Evolutionary conservation across 2,329 filamentous ascomycete genomes (phyloP).

Genomic region (Monascus ruber): DNA sequence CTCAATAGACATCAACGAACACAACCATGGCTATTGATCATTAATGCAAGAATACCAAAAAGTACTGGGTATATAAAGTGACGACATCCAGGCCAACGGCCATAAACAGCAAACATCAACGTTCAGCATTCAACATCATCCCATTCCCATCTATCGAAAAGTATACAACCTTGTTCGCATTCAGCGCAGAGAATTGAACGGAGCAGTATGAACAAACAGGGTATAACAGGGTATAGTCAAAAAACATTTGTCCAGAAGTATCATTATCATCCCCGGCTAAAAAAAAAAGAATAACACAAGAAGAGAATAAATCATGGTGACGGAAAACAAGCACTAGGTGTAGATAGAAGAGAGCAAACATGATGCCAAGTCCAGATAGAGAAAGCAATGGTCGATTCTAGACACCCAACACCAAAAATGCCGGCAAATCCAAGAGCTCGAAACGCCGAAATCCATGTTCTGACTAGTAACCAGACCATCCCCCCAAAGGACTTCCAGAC

Average conservation of each 20-base stretch:
- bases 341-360: background rate
- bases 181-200: constrained; percentile 5
- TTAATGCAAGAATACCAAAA: too few species aligned
- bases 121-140: too few species aligned
- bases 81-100: too few species aligned
- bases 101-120: too few species aligned
- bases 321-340: background rate
- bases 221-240: constrained; percentile 28
- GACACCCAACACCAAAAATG: constrained; percentile 1
- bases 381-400: too few species aligned
- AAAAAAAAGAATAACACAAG: constrained; percentile 4
- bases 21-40: too few species aligned
- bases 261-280: constrained; percentile 1
- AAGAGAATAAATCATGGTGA: constrained; percentile 1
- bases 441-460: constrained; percentile 14
- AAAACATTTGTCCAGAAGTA: constrained; percentile 14
- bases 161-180: too few species aligned
- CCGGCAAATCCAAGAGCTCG: constrained; percentile 12
- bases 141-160: too few species aligned
- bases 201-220: constrained; percentile 9
- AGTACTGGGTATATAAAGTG: too few species aligned
- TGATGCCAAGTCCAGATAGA: background rate
- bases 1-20: too few species aligned
- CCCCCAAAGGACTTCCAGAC: constrained; percentile 25
- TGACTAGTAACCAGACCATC: constrained; percentile 26